These are phyloP conservation scores for Pseudocercospora macadamiae DNA, from an alignment of 2,329 filamentous ascomycete genomes.

Conservation along the genomic window DNA sequence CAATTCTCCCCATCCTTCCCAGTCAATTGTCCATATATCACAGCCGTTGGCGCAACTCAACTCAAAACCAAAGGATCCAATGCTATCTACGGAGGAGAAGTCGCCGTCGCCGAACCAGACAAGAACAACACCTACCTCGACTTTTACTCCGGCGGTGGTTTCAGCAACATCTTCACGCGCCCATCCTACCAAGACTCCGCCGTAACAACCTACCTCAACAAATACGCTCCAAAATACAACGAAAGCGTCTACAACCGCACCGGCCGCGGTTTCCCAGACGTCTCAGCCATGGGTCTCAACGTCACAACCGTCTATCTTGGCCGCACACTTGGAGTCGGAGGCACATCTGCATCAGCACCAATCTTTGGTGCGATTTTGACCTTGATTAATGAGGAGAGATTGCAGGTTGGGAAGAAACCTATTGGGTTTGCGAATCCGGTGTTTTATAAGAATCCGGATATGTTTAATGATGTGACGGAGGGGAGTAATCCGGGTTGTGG, in stretches of 20 bases:
- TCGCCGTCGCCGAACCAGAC: constrained; percentile 25
- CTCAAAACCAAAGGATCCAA: constrained; percentile 10
- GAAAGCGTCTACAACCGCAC: constrained; percentile 50
- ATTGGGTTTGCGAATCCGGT: constrained; percentile 47
- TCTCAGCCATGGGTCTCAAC: constrained; percentile 29
- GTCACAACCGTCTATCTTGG: constrained; percentile 39
- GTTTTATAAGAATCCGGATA: constrained; percentile 45
- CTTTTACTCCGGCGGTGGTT: constrained; percentile 51
- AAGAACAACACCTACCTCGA: constrained; percentile 47
- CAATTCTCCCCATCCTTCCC: constrained; percentile 48
- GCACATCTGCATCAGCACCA: constrained; percentile 55
- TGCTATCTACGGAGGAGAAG: constrained; percentile 29
- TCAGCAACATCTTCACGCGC: constrained; percentile 53
- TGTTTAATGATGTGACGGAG: constrained; percentile 40
- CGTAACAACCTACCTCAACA: constrained; percentile 46
- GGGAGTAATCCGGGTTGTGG: constrained; percentile 42
- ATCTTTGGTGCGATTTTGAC: constrained; percentile 53
- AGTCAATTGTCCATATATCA: constrained; percentile 36
- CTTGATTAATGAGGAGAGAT: constrained; percentile 44
- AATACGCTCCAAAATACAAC: constrained; percentile 39
- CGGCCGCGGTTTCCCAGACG: constrained; percentile 53
- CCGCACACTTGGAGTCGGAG: constrained; percentile 45
- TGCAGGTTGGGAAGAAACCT: constrained; percentile 37
- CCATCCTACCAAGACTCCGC: constrained; percentile 53
- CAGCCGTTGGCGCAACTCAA: constrained; percentile 55